phyloP scores from a whole-genome alignment of 169 alveolate genomes.

The Plasmodium billcollinsi region DNA sequence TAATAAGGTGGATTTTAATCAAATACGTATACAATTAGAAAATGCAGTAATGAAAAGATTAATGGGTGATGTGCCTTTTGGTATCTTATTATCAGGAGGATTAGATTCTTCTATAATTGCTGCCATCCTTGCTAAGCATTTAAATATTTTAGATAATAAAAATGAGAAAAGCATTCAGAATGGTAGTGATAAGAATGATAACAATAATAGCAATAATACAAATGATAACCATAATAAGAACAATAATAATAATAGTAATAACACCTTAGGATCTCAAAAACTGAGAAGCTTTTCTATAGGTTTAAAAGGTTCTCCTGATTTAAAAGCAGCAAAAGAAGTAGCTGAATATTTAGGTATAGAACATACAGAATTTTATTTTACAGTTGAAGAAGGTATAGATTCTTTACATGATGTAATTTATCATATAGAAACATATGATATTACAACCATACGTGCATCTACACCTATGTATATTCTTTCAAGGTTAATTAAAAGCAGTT shows the following conservation, averaged over 20 bases:
- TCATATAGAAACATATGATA: conserved; percentile 90
- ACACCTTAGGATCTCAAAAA: conserved; percentile 22
- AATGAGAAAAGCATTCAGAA: too few species aligned
- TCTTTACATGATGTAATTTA: conserved; percentile 88
- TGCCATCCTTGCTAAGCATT: conserved; percentile 81
- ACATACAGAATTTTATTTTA: conserved; percentile 89
- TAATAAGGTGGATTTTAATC: conserved; percentile 30
- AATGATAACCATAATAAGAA: too few species aligned
- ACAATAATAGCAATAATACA: too few species aligned
- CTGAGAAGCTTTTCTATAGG: conserved; percentile 69
- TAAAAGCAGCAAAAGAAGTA: conserved; percentile 65
- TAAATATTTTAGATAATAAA: conserved; percentile 7
- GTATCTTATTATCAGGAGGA: conserved; percentile 91
- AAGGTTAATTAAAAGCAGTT: conserved; percentile 82
- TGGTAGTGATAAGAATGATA: too few species aligned
- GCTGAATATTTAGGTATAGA: conserved; percentile 88
- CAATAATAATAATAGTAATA: not conserved
- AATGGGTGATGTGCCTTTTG: conserved; percentile 92
- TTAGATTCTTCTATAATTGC: conserved; percentile 90
- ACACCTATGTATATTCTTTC: conserved; percentile 91
- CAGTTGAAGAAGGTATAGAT: conserved; percentile 86
- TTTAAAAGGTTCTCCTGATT: conserved; percentile 48
- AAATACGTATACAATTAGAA: conserved; percentile 60
- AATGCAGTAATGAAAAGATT: conserved; percentile 75
- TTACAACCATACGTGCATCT: conserved; percentile 92